These are phyloP conservation scores for Fomitopsis pinicola DNA, from an alignment of 1,284 basidiomycete species.

Conservation along the genomic window DNA sequence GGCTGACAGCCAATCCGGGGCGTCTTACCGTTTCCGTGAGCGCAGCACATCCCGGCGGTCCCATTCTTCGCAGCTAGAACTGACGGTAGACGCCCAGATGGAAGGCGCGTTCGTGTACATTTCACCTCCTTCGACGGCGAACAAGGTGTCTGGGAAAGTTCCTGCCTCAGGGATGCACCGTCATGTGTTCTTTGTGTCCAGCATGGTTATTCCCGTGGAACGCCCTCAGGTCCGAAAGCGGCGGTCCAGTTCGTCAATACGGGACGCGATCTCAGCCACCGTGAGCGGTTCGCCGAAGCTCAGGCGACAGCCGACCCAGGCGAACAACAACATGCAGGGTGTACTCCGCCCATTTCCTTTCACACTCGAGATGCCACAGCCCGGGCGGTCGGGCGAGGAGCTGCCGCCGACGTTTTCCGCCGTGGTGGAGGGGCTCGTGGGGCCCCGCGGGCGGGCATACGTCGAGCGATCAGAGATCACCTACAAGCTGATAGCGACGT, in stretches of 20 bases:
- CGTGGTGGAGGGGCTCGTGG: conserved; percentile 21
- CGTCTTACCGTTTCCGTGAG: conserved; percentile 54
- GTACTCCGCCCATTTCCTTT: conserved; percentile 47
- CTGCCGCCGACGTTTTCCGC: conserved; percentile 54
- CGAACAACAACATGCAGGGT: conserved; percentile 11
- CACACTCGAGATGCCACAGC: conserved; percentile 51
- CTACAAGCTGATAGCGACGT: conserved; percentile 53
- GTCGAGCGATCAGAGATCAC: conserved; percentile 43
- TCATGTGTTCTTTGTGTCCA: conserved; percentile 56
- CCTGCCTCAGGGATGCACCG: conserved; percentile 32
- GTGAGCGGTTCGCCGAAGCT: conserved; percentile 29
- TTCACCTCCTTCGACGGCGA: conserved; percentile 31
- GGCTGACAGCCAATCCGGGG: conserved; percentile 44
- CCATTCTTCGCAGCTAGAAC: neutral
- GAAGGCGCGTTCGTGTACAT: conserved; percentile 59
- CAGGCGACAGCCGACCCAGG: conserved; percentile 23
- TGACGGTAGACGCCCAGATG: conserved; percentile 35
- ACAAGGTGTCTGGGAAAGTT: conserved; percentile 22
- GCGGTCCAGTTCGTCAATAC: conserved; percentile 41
- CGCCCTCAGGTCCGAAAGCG: conserved; percentile 28
- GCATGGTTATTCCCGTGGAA: conserved; percentile 39
- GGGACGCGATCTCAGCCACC: conserved; percentile 42
- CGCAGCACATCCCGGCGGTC: neutral
- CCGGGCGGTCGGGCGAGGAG: conserved; percentile 47
- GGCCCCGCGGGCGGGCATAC: conserved; percentile 28